phyloP scores from a whole-genome alignment of 106 monocot species.

The Allium fistulosum region DNA sequence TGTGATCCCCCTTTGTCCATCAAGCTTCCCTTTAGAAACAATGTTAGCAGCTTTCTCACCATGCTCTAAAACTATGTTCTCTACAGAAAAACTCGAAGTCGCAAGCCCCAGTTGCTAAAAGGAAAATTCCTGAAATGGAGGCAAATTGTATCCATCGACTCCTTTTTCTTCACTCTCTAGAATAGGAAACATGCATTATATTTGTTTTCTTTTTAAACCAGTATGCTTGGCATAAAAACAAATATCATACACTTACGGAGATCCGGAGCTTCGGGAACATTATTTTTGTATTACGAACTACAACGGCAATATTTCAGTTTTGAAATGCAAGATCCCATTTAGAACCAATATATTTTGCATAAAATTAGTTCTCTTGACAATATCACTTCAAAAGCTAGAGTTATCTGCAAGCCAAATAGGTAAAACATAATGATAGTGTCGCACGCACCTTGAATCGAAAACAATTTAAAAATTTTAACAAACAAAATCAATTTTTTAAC shows the following conservation, averaged over 20 bases:
- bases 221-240: not conserved
- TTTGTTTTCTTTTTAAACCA: not conserved
- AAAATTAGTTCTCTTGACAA: too few relatives aligned
- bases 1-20: slow-evolving; percentile 69
- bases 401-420: too few relatives aligned
- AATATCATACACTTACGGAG: slow-evolving; percentile 21
- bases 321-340: slow-evolving; percentile 59
- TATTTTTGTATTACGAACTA: slow-evolving; percentile 32
- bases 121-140: slow-evolving; percentile 69
- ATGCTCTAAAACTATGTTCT: slow-evolving; percentile 92
- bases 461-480: too few relatives aligned
- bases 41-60: slow-evolving; percentile 93
- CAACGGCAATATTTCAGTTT: slow-evolving; percentile 48
- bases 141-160: slow-evolving; percentile 25
- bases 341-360: not conserved
- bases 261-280: slow-evolving; percentile 45
- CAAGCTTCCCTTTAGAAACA: slow-evolving; percentile 88
- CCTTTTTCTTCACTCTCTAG: slow-evolving; percentile 44
- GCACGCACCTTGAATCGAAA: too few relatives aligned
- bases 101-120: slow-evolving; percentile 84
- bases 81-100: slow-evolving; percentile 65
- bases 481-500: too few relatives aligned
- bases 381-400: too few relatives aligned
- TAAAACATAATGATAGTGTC: too few relatives aligned
- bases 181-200: not conserved